Evolutionary conservation across 345 rosid species (phyloP).

Genomic region (Camelina hispida): DNA sequence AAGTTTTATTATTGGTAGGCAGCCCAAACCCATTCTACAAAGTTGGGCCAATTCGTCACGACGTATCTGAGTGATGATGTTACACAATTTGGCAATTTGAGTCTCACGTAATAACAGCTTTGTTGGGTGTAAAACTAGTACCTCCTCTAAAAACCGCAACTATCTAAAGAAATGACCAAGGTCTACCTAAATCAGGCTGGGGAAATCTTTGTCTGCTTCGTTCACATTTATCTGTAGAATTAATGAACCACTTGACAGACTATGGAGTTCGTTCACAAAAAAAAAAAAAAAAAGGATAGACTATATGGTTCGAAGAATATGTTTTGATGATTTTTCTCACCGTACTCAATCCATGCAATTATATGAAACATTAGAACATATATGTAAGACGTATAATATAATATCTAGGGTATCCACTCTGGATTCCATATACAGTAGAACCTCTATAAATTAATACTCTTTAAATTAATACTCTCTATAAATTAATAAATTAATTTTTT

Average conservation of each 20-base stretch:
- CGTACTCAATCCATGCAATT: no score
- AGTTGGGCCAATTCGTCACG: not conserved
- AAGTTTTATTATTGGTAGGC: not conserved
- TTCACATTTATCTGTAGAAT: not conserved
- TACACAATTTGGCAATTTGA: not conserved
- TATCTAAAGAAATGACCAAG: not conserved
- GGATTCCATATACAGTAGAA: no score
- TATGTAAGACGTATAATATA: no score
- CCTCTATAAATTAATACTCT: no score
- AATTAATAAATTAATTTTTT: no score
- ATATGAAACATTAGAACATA: no score
- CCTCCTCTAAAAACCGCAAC: not conserved
- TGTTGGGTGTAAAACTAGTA: not conserved
- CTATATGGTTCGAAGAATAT: not conserved
- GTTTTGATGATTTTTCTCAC: not conserved
- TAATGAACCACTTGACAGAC: no score
- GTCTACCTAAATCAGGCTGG: not conserved
- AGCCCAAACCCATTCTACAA: slow-evolving; percentile 3
- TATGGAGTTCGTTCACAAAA: no score
- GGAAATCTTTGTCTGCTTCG: not conserved
- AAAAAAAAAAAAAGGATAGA: no score
- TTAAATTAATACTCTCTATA: no score
- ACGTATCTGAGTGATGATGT: not conserved
- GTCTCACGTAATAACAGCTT: not conserved
- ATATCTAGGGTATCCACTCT: no score